Evolutionary conservation across 192 early-diverging fungal species (phyloP).

Genomic region (Backusella sp.): DNA sequence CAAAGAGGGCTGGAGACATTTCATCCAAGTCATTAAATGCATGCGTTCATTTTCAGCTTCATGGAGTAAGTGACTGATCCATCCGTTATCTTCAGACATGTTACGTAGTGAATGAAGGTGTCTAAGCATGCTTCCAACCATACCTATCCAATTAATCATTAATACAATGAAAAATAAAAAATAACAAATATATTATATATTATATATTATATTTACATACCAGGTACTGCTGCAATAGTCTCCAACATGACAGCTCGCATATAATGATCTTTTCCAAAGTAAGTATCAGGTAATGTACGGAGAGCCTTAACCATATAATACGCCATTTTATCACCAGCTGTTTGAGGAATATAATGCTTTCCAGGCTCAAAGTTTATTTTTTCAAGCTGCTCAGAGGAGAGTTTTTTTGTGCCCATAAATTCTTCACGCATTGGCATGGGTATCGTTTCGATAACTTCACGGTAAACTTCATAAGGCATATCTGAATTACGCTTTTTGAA

Average conservation of each 20-base stretch:
- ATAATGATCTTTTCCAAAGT: conserved; percentile 75
- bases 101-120: conserved; percentile 77
- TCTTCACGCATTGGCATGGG: conserved; percentile 62
- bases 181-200: background rate
- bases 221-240: conserved; percentile 68
- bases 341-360: conserved; percentile 61
- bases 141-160: conserved; percentile 65
- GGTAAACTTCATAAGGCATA: conserved; percentile 27
- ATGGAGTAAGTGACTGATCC: conserved; percentile 86
- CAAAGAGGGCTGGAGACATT: conserved; percentile 58
- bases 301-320: conserved; percentile 61
- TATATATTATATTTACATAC: conserved; percentile 27
- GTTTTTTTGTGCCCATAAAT: conserved; percentile 48
- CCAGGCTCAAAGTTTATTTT: conserved; percentile 56
- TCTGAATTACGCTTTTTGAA: background rate
- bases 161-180: background rate
- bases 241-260: conserved; percentile 80
- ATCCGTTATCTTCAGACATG: conserved; percentile 83
- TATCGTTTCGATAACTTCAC: conserved; percentile 29
- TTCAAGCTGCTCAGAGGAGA: conserved; percentile 59
- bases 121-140: conserved; percentile 82
- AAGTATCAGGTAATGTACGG: conserved; percentile 62
- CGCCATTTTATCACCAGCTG: conserved; percentile 61
- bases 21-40: conserved; percentile 69
- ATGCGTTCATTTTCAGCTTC: conserved; percentile 92